Conservation (phyloP, 2,329 filamentous ascomycete species). For the Bipolaris victoriae region DNA sequence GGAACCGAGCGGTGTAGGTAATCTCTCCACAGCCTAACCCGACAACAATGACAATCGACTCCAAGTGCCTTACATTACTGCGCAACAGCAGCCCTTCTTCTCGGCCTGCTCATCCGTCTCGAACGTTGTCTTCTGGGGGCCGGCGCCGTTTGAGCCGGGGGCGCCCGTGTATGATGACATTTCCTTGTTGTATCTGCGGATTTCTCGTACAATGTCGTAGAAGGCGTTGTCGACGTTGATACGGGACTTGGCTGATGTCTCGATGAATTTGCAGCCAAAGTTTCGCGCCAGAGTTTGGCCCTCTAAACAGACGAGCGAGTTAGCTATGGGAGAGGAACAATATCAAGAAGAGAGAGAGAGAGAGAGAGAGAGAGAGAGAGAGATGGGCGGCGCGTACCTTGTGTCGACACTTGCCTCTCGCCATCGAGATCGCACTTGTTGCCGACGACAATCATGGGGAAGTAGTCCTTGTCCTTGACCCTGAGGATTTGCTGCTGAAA, state of each 20-base stretch:
- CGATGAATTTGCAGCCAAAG: slow-evolving; percentile 98
- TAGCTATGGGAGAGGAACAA: slow-evolving; percentile 21
- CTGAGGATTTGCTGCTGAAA: slow-evolving; percentile 98
- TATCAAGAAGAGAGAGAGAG: slow-evolving; percentile 9
- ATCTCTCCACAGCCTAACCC: slow-evolving; percentile 22
- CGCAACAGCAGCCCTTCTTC: slow-evolving; percentile 82
- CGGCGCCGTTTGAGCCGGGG: slow-evolving; percentile 60
- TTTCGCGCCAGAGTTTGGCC: slow-evolving; percentile 82
- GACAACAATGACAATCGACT: slow-evolving; percentile 14
- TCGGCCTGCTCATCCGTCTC: slow-evolving; percentile 74
- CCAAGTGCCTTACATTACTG: slow-evolving; percentile 72
- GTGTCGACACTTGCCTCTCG: slow-evolving; percentile 87
- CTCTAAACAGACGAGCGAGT: slow-evolving; percentile 63
- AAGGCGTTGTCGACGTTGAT: slow-evolving; percentile 99
- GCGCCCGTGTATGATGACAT: slow-evolving; percentile 85
- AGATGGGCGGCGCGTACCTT: slow-evolving; percentile 68
- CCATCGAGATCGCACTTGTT: slow-evolving; percentile 99
- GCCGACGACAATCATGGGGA: slow-evolving; percentile 97
- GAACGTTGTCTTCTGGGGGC: slow-evolving; percentile 67
- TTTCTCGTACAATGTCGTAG: slow-evolving; percentile 97
- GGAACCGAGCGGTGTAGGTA: slow-evolving; percentile 28
- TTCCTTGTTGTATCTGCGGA: slow-evolving; percentile 97
- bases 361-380: not conserved
- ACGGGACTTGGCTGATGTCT: slow-evolving; percentile 96
- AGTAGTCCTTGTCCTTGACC: slow-evolving; percentile 99